Percentiles rank a stretch among this genome's conserved stretches.
phyloP scores from a whole-genome alignment of 1,284 basidiomycete genomes.

The Ceratobasidium sp. region DNA sequence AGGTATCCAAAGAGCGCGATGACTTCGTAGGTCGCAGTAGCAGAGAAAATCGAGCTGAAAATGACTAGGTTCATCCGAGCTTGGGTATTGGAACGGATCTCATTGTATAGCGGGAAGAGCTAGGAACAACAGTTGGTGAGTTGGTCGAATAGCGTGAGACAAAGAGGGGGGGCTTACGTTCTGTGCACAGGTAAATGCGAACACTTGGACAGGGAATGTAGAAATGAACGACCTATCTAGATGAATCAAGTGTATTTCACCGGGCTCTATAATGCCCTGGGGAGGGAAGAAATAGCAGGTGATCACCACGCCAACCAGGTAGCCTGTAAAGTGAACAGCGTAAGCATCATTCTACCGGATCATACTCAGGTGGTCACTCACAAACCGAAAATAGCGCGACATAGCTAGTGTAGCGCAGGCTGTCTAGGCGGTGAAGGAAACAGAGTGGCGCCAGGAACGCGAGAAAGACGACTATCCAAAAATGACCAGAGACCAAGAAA shows the following conservation, averaged over 20 bases:
- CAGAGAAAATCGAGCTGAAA: constrained; percentile 83
- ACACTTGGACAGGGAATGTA: constrained; percentile 94
- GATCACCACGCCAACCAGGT: constrained; percentile 78
- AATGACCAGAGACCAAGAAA: constrained; percentile 79
- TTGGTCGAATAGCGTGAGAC: constrained; percentile 41
- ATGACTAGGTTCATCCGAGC: constrained; percentile 88
- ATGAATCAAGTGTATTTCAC: constrained; percentile 74
- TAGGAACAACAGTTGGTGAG: constrained; percentile 54
- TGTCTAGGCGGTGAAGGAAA: constrained; percentile 87
- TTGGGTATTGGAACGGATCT: constrained; percentile 85
- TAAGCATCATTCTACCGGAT: too few relatives aligned
- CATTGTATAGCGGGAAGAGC: constrained; percentile 95
- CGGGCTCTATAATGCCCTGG: constrained; percentile 65
- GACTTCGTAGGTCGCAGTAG: constrained; percentile 81
- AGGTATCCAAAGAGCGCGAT: constrained; percentile 91
- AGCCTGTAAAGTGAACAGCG: constrained; percentile 62
- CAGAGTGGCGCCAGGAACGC: constrained; percentile 86
- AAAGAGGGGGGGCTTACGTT: constrained; percentile 68
- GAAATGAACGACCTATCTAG: constrained; percentile 83
- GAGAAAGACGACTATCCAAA: constrained; percentile 89
- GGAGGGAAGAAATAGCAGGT: constrained; percentile 78
- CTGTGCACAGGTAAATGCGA: constrained; percentile 91
- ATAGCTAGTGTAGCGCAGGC: constrained; percentile 84
- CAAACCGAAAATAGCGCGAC: constrained; percentile 87
- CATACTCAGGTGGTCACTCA: too few relatives aligned